Conservation (phyloP, 140 eudicot species). For the Anethum foeniculum region DNA sequence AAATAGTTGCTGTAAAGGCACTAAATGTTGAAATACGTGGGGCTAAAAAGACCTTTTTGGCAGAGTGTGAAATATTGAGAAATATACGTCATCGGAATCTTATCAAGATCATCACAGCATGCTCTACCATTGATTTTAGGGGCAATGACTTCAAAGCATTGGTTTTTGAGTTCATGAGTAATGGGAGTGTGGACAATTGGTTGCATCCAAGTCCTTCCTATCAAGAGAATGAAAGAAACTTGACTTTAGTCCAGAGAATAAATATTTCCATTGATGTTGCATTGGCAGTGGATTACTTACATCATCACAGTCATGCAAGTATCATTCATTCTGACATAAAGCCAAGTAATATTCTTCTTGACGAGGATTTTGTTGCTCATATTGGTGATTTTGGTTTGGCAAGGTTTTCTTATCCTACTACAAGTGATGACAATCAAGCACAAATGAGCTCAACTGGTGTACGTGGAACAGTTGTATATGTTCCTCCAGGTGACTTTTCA, state of each 20-base stretch:
- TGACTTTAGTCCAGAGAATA: not conserved
- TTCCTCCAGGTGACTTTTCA: not conserved
- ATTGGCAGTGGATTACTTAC: not conserved
- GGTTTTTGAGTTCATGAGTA: not conserved
- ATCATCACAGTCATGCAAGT: not conserved
- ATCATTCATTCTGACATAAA: not conserved
- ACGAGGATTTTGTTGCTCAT: not conserved
- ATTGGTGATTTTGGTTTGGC: constrained; percentile 1
- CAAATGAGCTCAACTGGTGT: not conserved
- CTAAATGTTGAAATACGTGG: not conserved
- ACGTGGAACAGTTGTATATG: constrained; percentile 1
- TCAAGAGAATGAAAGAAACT: not conserved
- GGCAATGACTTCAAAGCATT: not conserved
- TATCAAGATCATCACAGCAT: not conserved
- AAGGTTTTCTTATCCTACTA: not conserved
- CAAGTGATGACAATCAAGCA: not conserved
- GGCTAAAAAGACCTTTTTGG: not conserved
- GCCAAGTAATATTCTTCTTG: not conserved
- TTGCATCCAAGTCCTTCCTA: not conserved
- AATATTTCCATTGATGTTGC: not conserved
- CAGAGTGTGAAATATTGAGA: not conserved
- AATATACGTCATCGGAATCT: not conserved
- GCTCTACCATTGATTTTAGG: not conserved
- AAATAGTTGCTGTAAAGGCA: no score
- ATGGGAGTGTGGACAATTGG: not conserved